These are phyloP conservation scores for Yueomyces sp. DNA, from an alignment of 1,139 yeast species.

Conservation along the genomic window DNA sequence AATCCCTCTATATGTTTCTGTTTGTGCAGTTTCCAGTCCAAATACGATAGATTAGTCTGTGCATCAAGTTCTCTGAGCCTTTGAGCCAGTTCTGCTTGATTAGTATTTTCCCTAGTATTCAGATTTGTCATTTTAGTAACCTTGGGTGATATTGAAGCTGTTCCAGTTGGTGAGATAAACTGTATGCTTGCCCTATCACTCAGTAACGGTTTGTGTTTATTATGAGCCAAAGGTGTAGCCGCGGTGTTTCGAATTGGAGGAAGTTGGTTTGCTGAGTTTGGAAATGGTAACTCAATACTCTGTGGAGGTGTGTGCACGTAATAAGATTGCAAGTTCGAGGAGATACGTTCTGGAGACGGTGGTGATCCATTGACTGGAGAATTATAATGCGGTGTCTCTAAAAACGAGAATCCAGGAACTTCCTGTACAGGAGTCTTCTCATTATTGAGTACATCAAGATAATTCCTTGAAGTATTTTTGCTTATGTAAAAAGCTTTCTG, in stretches of 20 bases:
- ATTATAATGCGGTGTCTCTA: neutral
- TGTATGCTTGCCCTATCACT: too few species aligned
- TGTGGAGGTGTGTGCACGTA: neutral
- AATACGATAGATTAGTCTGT: too few species aligned
- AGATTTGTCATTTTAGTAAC: neutral
- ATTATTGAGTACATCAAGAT: neutral
- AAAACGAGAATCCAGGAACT: neutral
- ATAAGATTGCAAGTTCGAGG: neutral
- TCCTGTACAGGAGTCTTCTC: neutral
- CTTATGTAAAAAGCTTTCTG: neutral
- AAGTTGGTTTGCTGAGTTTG: neutral
- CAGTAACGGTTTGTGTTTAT: too few species aligned
- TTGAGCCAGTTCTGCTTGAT: too few species aligned
- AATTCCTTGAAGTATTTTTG: neutral
- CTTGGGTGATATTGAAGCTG: too few species aligned
- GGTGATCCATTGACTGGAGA: neutral
- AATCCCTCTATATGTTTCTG: too few species aligned
- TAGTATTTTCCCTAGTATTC: too few species aligned
- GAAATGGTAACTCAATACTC: neutral
- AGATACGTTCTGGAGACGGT: neutral
- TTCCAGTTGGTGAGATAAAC: too few species aligned
- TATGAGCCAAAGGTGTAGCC: neutral
- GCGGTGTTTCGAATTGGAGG: neutral
- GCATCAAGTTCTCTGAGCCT: too few species aligned
- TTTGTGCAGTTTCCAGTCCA: too few species aligned